Base-by-base conservation (phyloP, 1,284 basidiomycete species). In the Tetrapyrgos nigripes region DNA sequence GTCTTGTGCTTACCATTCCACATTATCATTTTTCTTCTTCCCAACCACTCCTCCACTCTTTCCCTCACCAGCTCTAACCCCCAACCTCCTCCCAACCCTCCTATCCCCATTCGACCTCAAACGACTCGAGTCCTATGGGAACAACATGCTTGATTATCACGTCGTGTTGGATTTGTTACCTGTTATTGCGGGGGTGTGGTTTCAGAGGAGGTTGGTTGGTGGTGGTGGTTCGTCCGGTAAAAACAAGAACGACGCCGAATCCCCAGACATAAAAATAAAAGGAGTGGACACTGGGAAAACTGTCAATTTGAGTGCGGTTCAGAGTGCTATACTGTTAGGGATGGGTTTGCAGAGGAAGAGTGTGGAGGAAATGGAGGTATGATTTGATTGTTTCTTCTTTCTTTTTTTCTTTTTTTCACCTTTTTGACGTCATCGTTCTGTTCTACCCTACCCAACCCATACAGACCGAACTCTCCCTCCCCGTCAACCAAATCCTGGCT, bases 71-170 rank as follows among this genome's bases (percentile, higher is more conserved):
- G 92, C 74, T 56, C 77, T 88, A 26, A 74, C 74, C n/a, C 74
- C 89, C 1, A 69, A 82, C 1, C 96, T 98, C 68, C 80, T 99
- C 9, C 81, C 84, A 1, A 79, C 89, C 43, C 74, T 93, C 17
- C 74, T 97, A 60, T 89, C 94, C 1, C 95, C 97, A 0, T 98
- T 98, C 71, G 97, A 99, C 76, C 82, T 99, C 68, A 98, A 98
- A 77, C 89, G 97, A 2, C 84, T 99, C 33, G 93, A 97, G 65
- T 93, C 96, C 5, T 99, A 99, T 68, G 91, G 94, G 4, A 96
- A 97, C 74, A 97, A 96, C 75, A 89, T 93, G 86, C 83, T 99
- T 49, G 97, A 99, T 74, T 97, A 97, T 71, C 96, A 98, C 71
- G 93, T 98, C 67, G 87, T 99, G 58, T 81, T 99, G 50, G 97